Base-by-base conservation (phyloP, 208 protist species). In the Wallacemonas sp. region DNA sequence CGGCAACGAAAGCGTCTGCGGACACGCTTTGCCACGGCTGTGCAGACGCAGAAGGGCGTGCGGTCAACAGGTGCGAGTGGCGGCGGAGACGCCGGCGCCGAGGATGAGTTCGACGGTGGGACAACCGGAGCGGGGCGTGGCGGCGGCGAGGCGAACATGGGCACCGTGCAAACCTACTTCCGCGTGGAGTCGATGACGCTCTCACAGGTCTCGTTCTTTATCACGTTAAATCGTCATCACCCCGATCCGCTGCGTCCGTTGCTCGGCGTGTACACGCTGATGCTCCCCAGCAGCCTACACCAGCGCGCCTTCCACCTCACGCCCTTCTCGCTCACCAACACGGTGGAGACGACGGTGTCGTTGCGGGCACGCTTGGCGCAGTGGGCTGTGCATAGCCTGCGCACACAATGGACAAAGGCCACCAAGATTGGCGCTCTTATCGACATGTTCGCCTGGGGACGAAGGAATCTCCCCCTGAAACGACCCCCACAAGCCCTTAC, bases 381-480 rank as follows among this genome's bases (percentile, higher is more conserved):
- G 15, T 94, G 88, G 88, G 53, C 68, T 1, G 44, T 84, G 42
- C 72, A 84, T 45, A 82, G 84, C 44, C 75, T 91, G 33, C 62
- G 78, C 22, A 65, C 77, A 62, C 88, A 94, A 75, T 91, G 88
- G 88, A 81, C 88, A 1, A 94, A 94, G 60, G 70, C 82, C 14
- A 94, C 88, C 24, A 80, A 80, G 58, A 66, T 94, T 21, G 84
- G 83, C 33, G 79, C 79, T 0, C 59, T 90, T 36, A 63, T 90
- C 14, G 78, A 90, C 26, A 64, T 71, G 24, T 56, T 88, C 51
- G 63, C 67, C 60, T 77, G 74, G 51, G 73, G 78, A 59, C 70
- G 70, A 46, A 60, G 72, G 27, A 62, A 47, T 1, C 27, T 67
- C n/a, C 75, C 62, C 15, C 65, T 82, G 38, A 66, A 70, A 8